Percentiles rank a stretch among this genome's conserved stretches.
These are phyloP conservation scores for Petrea volubilis DNA, from an alignment of 257 asterid genomes.

Conservation along the genomic window DNA sequence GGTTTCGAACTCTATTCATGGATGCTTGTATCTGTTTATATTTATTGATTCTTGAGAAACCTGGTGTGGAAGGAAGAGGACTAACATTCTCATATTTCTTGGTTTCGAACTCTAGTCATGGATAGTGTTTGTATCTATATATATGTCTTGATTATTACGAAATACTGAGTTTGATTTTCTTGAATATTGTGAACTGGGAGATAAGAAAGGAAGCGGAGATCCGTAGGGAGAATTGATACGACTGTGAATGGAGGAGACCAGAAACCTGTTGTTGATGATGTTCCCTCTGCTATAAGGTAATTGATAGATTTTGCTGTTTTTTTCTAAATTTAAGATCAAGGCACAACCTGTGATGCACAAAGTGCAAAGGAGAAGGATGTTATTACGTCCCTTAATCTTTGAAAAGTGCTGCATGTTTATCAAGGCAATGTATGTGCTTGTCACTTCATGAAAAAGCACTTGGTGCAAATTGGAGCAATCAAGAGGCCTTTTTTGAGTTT, in stretches of 20 bases:
- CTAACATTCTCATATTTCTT: not conserved
- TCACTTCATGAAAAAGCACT: not conserved
- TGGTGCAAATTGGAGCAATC: no score
- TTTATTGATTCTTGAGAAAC: no score
- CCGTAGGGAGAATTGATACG: conserved; percentile 24
- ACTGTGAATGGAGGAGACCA: conserved; percentile 30
- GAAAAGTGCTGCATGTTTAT: not conserved
- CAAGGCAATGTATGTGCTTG: no score
- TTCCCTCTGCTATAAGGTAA: conserved; percentile 61
- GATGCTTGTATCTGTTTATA: no score
- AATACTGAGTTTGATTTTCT: not conserved
- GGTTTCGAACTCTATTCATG: no score
- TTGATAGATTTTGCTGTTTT: not conserved
- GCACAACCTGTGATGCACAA: not conserved
- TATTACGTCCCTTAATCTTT: not conserved
- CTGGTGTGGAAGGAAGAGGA: no score
- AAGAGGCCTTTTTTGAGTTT: no score
- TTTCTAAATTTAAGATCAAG: not conserved
- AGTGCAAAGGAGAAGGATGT: not conserved
- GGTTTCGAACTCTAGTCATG: no score
- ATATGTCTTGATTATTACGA: not conserved
- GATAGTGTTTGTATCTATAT: not conserved
- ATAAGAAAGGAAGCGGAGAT: conserved; percentile 19
- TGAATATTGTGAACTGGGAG: not conserved
- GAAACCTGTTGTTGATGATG: conserved; percentile 32